Percentiles rank a stretch among this genome's conserved stretches.
These are phyloP conservation scores for Porogramme epimiltina DNA, from an alignment of 1,284 basidiomycete genomes.

Conservation along the genomic window DNA sequence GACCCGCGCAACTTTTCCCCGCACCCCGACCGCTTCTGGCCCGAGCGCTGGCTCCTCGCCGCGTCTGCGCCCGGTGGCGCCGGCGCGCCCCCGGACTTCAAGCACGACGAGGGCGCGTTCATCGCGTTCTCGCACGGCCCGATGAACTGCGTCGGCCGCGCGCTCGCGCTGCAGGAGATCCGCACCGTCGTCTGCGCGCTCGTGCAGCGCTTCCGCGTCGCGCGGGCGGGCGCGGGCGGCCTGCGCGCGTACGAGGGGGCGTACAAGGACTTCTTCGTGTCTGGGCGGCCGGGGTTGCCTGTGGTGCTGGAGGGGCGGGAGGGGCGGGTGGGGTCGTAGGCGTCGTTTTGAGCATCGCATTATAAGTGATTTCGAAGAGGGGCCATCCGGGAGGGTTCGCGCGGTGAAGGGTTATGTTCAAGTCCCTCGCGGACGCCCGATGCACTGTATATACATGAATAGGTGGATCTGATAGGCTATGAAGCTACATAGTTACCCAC, in stretches of 20 bases:
- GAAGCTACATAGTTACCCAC: too few relatives aligned
- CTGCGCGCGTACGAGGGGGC: slow-evolving; percentile 9
- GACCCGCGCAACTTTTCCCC: slow-evolving; percentile 32
- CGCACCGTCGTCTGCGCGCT: slow-evolving; percentile 19
- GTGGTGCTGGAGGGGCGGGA: neutral
- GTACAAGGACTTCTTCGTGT: slow-evolving; percentile 14
- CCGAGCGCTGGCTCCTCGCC: slow-evolving; percentile 30
- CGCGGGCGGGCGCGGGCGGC: neutral
- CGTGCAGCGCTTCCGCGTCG: slow-evolving; percentile 22
- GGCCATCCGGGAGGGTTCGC: too few relatives aligned
- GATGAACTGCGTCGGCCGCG: slow-evolving; percentile 27
- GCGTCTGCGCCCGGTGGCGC: neutral
- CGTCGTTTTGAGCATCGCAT: too few relatives aligned
- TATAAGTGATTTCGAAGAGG: too few relatives aligned
- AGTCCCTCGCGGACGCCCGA: too few relatives aligned
- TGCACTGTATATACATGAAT: too few relatives aligned
- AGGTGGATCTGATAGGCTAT: too few relatives aligned
- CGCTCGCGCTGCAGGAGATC: slow-evolving; percentile 26
- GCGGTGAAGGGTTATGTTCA: too few relatives aligned
- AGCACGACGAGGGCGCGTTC: slow-evolving; percentile 22
- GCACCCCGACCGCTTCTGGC: slow-evolving; percentile 26
- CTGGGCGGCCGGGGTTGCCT: slow-evolving; percentile 3
- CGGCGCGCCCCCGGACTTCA: slow-evolving; percentile 1
- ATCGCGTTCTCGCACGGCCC: slow-evolving; percentile 27
- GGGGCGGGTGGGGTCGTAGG: too few relatives aligned